Conservation (phyloP, 208 protist species). For the Leishmania aethiopica region DNA sequence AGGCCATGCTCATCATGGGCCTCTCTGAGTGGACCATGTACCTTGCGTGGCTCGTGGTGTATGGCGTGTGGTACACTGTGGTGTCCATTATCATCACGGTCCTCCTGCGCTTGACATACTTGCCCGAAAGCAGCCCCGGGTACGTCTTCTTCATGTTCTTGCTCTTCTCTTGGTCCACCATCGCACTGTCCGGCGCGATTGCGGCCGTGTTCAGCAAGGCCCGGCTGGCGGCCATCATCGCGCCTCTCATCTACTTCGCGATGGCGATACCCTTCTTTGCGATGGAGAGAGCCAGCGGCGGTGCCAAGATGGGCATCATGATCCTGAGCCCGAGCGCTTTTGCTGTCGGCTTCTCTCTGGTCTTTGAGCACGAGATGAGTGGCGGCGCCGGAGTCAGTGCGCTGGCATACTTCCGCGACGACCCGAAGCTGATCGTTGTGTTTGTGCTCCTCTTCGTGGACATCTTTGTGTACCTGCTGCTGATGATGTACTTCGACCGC, state of each 20-base stretch:
- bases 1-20: conserved; percentile 87
- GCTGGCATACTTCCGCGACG: conserved; percentile 40
- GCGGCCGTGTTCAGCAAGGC: conserved; percentile 75
- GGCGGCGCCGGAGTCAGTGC: conserved; percentile 34
- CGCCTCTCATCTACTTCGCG: conserved; percentile 76
- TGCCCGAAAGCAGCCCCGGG: conserved; percentile 31
- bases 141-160: conserved; percentile 59
- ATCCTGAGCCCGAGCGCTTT: conserved; percentile 49
- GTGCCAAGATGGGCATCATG: conserved; percentile 19
- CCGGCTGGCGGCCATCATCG: conserved; percentile 55
- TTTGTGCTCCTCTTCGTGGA: conserved; percentile 39
- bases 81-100: conserved; percentile 51
- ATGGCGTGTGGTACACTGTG: conserved; percentile 42
- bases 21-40: conserved; percentile 56
- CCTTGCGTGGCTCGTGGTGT: conserved; percentile 52
- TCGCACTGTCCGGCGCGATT: conserved; percentile 43
- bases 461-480: conserved; percentile 59
- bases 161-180: conserved; percentile 45
- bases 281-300: conserved; percentile 22
- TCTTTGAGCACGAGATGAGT: conserved; percentile 52
- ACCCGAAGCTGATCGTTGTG: conserved; percentile 46
- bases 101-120: conserved; percentile 50
- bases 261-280: conserved; percentile 44
- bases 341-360: conserved; percentile 46
- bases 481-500: conserved; percentile 75